Percentiles rank a stretch among this genome's conserved stretches.
Conservation (phyloP, 1,284 basidiomycete genomes). For the Fomitopsis betulina region DNA sequence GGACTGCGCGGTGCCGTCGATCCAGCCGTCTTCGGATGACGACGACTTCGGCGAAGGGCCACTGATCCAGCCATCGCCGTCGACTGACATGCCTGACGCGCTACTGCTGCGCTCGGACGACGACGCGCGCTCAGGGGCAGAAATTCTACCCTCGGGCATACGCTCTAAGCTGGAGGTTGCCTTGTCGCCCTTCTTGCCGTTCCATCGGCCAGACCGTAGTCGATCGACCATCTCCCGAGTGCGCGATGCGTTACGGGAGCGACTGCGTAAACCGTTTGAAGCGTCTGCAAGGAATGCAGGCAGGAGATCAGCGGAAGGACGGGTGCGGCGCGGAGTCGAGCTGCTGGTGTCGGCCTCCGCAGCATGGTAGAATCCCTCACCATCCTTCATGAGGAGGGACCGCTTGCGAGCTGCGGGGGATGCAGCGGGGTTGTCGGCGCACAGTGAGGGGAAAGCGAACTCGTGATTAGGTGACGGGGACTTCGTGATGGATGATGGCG, state of each 20-base stretch:
- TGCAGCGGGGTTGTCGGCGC: slow-evolving; percentile 10
- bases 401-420: slow-evolving; percentile 19
- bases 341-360: slow-evolving; percentile 19
- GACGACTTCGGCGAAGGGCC: slow-evolving; percentile 6
- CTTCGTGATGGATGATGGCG: slow-evolving; percentile 15
- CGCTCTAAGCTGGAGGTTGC: background rate
- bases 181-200: slow-evolving; percentile 13
- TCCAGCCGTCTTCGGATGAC: slow-evolving; percentile 20
- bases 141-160: background rate
- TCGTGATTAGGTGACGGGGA: slow-evolving; percentile 26
- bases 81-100: slow-evolving; percentile 1
- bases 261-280: slow-evolving; percentile 11
- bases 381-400: slow-evolving; percentile 27
- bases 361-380: slow-evolving; percentile 27
- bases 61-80: slow-evolving; percentile 14
- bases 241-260: slow-evolving; percentile 21
- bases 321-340: slow-evolving; percentile 19
- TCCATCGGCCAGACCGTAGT: slow-evolving; percentile 19
- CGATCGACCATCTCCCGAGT: slow-evolving; percentile 31
- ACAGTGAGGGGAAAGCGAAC: slow-evolving; percentile 28
- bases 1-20: slow-evolving; percentile 11
- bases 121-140: background rate
- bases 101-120: background rate
- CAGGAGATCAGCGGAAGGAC: slow-evolving; percentile 19
- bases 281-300: slow-evolving; percentile 24